phyloP scores from a whole-genome alignment of 176 grass and related monocot species.

The Carex pumila region DNA sequence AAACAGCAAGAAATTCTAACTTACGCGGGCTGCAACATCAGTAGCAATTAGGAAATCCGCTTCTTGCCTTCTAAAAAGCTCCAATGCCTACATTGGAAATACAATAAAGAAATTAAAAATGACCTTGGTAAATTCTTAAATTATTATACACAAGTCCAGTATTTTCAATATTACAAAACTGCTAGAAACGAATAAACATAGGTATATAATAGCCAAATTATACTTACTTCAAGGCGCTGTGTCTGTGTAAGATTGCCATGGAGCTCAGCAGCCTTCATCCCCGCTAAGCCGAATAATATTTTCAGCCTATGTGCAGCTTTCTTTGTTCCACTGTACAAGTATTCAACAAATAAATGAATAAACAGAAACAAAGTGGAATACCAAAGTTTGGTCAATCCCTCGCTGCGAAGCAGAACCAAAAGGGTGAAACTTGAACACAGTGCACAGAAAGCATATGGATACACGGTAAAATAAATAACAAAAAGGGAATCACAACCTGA shows the following conservation, averaged over 20 bases:
- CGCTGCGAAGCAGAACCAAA: neutral
- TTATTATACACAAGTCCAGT: neutral
- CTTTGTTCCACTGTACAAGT: slow-evolving; percentile 67
- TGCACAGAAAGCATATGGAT: slow-evolving; percentile 1
- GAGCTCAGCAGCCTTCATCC: slow-evolving; percentile 93
- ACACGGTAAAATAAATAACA: slow-evolving; percentile 6
- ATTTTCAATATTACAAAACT: neutral
- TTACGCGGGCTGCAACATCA: slow-evolving; percentile 98
- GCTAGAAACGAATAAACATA: neutral
- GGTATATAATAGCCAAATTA: slow-evolving; percentile 14
- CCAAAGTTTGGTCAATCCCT: neutral
- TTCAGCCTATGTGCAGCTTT: slow-evolving; percentile 87
- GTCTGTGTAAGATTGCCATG: slow-evolving; percentile 98
- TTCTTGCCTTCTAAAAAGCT: slow-evolving; percentile 92
- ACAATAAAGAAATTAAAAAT: neutral
- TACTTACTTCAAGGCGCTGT: slow-evolving; percentile 88
- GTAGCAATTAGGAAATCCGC: slow-evolving; percentile 86
- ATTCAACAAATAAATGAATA: slow-evolving; percentile 21
- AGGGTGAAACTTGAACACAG: neutral
- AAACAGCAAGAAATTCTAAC: slow-evolving; percentile 24
- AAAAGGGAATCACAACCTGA: slow-evolving; percentile 48
- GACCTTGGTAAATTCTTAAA: neutral
- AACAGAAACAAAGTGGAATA: neutral
- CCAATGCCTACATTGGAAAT: slow-evolving; percentile 55
- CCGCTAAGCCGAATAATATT: slow-evolving; percentile 92